These are phyloP conservation scores for Fusarium heterosporum DNA, from an alignment of 2,329 filamentous ascomycete genomes.

Conservation along the genomic window DNA sequence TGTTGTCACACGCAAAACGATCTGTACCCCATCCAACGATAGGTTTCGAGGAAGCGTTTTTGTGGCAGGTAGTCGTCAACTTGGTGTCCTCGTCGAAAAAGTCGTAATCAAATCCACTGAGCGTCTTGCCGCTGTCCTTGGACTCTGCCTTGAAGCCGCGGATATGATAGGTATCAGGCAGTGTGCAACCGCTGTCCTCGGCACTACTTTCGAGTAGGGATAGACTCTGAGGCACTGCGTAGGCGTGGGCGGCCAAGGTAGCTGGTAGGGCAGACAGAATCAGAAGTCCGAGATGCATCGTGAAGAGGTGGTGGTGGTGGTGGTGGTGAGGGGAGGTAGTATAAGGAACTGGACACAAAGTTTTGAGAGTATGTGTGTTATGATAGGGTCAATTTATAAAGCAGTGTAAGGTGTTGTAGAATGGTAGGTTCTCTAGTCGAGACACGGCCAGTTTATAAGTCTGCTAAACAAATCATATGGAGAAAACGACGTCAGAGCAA, in stretches of 20 bases:
- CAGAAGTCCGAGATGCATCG: slow-evolving; percentile 37
- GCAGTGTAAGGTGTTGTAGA: slow-evolving; percentile 2
- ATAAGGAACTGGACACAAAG: neutral
- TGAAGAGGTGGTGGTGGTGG: slow-evolving; percentile 1
- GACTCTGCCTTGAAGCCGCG: slow-evolving; percentile 52
- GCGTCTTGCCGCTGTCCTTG: slow-evolving; percentile 50
- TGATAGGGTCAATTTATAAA: neutral
- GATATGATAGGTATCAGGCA: slow-evolving; percentile 56
- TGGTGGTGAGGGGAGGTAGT: neutral
- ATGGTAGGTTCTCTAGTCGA: slow-evolving; percentile 1
- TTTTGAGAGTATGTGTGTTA: neutral
- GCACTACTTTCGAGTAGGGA: slow-evolving; percentile 42
- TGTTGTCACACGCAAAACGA: slow-evolving; percentile 59
- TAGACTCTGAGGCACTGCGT: slow-evolving; percentile 46
- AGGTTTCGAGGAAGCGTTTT: slow-evolving; percentile 57
- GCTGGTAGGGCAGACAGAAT: slow-evolving; percentile 42
- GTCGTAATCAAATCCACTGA: slow-evolving; percentile 54
- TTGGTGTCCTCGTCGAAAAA: slow-evolving; percentile 57
- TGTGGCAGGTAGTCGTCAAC: slow-evolving; percentile 57
- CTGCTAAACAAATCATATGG: slow-evolving; percentile 21
- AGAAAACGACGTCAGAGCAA: slow-evolving; percentile 39
- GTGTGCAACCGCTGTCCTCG: slow-evolving; percentile 48
- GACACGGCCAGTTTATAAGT: slow-evolving; percentile 34
- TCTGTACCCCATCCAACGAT: slow-evolving; percentile 39
- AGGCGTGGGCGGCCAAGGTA: slow-evolving; percentile 42